Conservation (phyloP, 2,329 filamentous ascomycete genomes). For the Hymenoscyphus linearis region DNA sequence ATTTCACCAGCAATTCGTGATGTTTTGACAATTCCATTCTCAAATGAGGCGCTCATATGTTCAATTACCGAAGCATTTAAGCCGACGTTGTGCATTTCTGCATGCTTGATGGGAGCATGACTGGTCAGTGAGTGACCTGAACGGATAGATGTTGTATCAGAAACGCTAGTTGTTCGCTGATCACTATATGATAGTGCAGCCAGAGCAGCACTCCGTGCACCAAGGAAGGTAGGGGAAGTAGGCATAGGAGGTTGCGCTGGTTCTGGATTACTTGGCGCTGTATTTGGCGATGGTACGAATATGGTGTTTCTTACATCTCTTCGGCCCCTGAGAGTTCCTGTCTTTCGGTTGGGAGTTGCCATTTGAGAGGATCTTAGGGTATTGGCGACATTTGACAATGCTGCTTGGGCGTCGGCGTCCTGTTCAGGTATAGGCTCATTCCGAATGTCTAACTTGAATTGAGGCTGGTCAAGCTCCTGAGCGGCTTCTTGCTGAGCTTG, state of each 20-base stretch:
- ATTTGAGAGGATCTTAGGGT: constrained; percentile 59
- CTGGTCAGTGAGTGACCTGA: constrained; percentile 77
- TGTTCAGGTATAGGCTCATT: constrained; percentile 74
- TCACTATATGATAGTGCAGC: constrained; percentile 58
- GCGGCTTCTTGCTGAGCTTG: constrained; percentile 63
- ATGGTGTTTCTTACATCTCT: constrained; percentile 90
- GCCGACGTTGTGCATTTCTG: constrained; percentile 73
- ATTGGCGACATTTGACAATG: constrained; percentile 69
- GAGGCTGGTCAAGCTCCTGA: constrained; percentile 52
- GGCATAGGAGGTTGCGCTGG: constrained; percentile 20
- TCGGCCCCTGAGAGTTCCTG: constrained; percentile 77
- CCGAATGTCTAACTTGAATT: constrained; percentile 75
- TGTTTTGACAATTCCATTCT: constrained; percentile 64
- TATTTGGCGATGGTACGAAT: constrained; percentile 55
- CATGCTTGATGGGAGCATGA: constrained; percentile 67
- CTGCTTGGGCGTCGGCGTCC: constrained; percentile 69
- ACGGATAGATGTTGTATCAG: constrained; percentile 86
- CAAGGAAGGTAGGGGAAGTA: constrained; percentile 31
- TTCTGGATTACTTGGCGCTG: constrained; percentile 19
- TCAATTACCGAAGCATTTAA: constrained; percentile 88
- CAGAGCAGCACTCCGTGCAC: constrained; percentile 42
- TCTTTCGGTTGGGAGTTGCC: constrained; percentile 59
- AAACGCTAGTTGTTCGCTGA: constrained; percentile 46
- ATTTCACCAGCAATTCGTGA: constrained; percentile 81
- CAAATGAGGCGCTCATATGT: constrained; percentile 80